phyloP scores from a whole-genome alignment of 306 rosid genomes.

The Glycyrrhiza uralensis region DNA sequence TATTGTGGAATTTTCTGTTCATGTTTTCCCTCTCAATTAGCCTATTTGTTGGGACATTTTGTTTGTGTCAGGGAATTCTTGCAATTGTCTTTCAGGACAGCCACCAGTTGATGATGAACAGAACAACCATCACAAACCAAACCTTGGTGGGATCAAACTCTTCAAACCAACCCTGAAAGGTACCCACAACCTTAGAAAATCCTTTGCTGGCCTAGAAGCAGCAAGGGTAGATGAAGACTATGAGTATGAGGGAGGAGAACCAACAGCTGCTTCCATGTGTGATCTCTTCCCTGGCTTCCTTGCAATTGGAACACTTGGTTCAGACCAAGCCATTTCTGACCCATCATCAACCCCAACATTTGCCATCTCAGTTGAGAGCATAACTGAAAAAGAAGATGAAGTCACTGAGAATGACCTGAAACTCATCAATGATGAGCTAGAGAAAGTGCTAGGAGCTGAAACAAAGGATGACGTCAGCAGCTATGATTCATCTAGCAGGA shows the following conservation, averaged over 20 bases:
- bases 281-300: slow-evolving; percentile 94
- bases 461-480: slow-evolving; percentile 59
- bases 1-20: neutral
- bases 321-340: slow-evolving; percentile 51
- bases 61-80: slow-evolving; percentile 42
- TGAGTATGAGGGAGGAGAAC: slow-evolving; percentile 47
- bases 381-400: slow-evolving; percentile 83
- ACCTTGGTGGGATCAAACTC: slow-evolving; percentile 49
- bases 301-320: slow-evolving; percentile 91
- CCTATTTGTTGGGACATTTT: slow-evolving; percentile 11
- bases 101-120: slow-evolving; percentile 75
- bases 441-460: slow-evolving; percentile 79
- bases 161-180: slow-evolving; percentile 59
- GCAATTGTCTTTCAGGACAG: slow-evolving; percentile 75
- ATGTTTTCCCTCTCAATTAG: neutral
- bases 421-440: slow-evolving; percentile 84
- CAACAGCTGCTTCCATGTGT: slow-evolving; percentile 43
- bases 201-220: slow-evolving; percentile 69
- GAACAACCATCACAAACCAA: slow-evolving; percentile 51
- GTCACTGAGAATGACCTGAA: slow-evolving; percentile 82
- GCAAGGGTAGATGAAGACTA: slow-evolving; percentile 53
- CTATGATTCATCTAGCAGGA: slow-evolving; percentile 76
- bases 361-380: slow-evolving; percentile 66
- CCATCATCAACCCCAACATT: slow-evolving; percentile 82
- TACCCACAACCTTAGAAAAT: slow-evolving; percentile 53